These are phyloP conservation scores for Serendipita sp. DNA, from an alignment of 768 basidiomycete genomes.

Conservation along the genomic window DNA sequence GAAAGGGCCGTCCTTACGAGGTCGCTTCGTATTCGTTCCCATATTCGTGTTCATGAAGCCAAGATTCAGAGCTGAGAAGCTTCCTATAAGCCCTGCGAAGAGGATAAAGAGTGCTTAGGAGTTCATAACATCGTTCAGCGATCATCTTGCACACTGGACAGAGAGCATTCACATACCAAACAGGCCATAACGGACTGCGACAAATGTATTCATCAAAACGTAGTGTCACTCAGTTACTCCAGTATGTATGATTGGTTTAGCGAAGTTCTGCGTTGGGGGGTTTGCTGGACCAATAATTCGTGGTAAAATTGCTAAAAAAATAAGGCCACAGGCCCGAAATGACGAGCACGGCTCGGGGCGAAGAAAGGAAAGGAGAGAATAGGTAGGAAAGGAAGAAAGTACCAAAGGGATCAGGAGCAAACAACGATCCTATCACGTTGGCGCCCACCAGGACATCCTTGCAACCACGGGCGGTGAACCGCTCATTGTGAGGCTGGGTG, in stretches of 20 bases:
- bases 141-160: neutral
- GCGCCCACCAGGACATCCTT: neutral
- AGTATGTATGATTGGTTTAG: neutral
- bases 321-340: neutral
- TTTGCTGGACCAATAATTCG: neutral
- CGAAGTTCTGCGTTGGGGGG: neutral
- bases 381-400: neutral
- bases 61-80: neutral
- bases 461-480: neutral
- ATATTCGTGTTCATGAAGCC: neutral
- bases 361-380: neutral
- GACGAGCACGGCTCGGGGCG: conserved; percentile 4
- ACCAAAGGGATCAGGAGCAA: neutral
- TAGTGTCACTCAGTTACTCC: neutral
- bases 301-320: neutral
- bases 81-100: neutral
- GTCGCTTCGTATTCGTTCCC: neutral
- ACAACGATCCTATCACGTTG: neutral
- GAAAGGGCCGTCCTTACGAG: neutral
- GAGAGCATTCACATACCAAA: neutral
- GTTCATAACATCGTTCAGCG: neutral
- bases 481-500: neutral
- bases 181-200: neutral
- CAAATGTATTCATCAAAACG: neutral
- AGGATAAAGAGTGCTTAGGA: neutral